Evolutionary conservation across 345 rosid genomes (phyloP), one percentile per base, ranked within the genome.

Genomic region (Psidium guajava): DNA sequence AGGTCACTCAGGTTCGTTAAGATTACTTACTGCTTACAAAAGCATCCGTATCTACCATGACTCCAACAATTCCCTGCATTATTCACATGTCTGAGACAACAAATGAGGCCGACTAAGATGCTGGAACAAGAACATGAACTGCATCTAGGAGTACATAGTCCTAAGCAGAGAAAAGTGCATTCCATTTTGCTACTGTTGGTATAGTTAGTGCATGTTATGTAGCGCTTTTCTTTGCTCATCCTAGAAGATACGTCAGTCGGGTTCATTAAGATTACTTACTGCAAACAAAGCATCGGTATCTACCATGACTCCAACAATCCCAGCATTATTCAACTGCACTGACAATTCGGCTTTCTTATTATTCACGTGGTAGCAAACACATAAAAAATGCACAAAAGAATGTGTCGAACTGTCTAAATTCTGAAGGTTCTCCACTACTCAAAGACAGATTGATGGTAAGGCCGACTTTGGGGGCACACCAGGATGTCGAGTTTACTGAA

Each of bases 41-140:
- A 61, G 87, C 87, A 14, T 89, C 88, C 5, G 75, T 83, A 49
- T 88, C 85, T 25, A 42, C 49, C 5, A 81, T 32, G 20, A 40
- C 87, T 58, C 87, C 90, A 51, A 20, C 42, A 83, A 83, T 36
- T 53, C 44, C 88, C 90, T 10, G 90, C 88, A 86, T 88, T 88
- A 77, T 86, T 88, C 42, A 40, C 42, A 40, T 40, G 42, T 40
- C 42, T 40, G 42, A 40, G 42, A 40, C 42, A 40, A 40, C 42
- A 40, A 40, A 40, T 3, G 42, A 40, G 42, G 42, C 42, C 42
- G 5, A 4, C 42, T 40, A 40, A 40, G 42, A 40, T 40, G 42
- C 42, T 5, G 42, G 42, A 40, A 40, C 42, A 40, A 40, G 42
- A 40, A 40, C 42, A 40, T 40, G 42, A 40, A 40, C 42, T 40